These are phyloP conservation scores for Aristolochia contorta DNA, from an alignment of 164 flowering plant genomes.

Conservation along the genomic window DNA sequence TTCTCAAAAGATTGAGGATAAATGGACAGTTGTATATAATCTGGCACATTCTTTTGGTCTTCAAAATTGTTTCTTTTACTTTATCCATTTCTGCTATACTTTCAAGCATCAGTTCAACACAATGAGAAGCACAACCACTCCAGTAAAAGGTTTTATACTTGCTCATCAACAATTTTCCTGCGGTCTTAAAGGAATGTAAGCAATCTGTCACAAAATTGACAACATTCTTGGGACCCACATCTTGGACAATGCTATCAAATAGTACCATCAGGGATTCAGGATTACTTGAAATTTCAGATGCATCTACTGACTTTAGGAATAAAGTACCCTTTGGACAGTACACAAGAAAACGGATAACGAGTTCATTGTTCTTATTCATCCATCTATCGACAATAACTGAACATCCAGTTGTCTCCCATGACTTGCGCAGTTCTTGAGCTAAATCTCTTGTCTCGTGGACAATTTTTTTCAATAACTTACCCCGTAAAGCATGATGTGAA, in stretches of 20 bases:
- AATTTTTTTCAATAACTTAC: constrained; percentile 19
- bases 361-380: constrained; percentile 16
- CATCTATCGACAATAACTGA: constrained; percentile 41
- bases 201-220: constrained; percentile 39
- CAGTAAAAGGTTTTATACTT: constrained; percentile 28
- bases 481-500: constrained; percentile 28
- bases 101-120: constrained; percentile 39
- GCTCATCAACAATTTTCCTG: constrained; percentile 24
- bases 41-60: constrained; percentile 24
- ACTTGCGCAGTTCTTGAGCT: constrained; percentile 21
- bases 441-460: constrained; percentile 23
- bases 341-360: constrained; percentile 36
- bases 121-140: constrained; percentile 39
- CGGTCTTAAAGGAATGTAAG: constrained; percentile 21
- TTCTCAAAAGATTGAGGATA: constrained; percentile 31
- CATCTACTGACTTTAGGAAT: constrained; percentile 76
- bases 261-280: constrained; percentile 21
- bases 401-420: constrained; percentile 43
- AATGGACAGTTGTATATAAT: constrained; percentile 29
- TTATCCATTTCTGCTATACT: constrained; percentile 23
- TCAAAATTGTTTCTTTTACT: constrained; percentile 18
- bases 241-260: constrained; percentile 35
- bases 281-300: constrained; percentile 22
- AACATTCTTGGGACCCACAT: constrained; percentile 37
- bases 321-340: constrained; percentile 83